Percentiles rank a stretch among this genome's conserved stretches.
phyloP scores from a whole-genome alignment of 2,329 filamentous ascomycete species.

The Xylariaceae sp. region DNA sequence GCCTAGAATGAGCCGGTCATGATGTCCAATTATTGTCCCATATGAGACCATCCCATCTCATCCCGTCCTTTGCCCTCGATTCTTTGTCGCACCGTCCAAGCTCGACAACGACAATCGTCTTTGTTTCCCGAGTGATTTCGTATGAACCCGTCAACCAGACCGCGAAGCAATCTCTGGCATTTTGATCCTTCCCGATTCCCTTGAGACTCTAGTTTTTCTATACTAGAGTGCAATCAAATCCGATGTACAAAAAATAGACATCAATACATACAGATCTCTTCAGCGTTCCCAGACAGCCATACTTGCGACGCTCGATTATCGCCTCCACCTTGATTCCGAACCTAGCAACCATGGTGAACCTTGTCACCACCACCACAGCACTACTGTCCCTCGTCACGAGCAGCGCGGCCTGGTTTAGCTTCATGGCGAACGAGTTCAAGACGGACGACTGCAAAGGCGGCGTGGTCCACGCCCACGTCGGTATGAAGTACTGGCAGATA shows the following conservation, averaged over 20 bases:
- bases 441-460: conserved; percentile 12
- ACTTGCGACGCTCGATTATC: not conserved
- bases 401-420: conserved; percentile 7
- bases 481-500: conserved; percentile 20
- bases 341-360: not conserved
- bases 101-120: not conserved
- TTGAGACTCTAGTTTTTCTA: not conserved
- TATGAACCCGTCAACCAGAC: not conserved
- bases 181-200: not conserved
- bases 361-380: not conserved
- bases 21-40: not conserved
- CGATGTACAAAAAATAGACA: not conserved
- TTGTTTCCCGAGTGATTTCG: not conserved
- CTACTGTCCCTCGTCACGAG: not conserved
- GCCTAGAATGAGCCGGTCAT: not conserved
- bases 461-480: conserved; percentile 11
- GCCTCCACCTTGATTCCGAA: not conserved
- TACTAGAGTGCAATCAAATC: not conserved
- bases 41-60: not conserved
- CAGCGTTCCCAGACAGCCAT: not conserved
- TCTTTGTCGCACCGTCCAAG: not conserved
- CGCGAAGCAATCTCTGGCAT: not conserved
- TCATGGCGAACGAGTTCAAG: conserved; percentile 18
- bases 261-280: not conserved
- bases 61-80: not conserved